Evolutionary conservation across 225 moss, liverwort and hornwort species (phyloP).

Genomic region (Neckera pumila): DNA sequence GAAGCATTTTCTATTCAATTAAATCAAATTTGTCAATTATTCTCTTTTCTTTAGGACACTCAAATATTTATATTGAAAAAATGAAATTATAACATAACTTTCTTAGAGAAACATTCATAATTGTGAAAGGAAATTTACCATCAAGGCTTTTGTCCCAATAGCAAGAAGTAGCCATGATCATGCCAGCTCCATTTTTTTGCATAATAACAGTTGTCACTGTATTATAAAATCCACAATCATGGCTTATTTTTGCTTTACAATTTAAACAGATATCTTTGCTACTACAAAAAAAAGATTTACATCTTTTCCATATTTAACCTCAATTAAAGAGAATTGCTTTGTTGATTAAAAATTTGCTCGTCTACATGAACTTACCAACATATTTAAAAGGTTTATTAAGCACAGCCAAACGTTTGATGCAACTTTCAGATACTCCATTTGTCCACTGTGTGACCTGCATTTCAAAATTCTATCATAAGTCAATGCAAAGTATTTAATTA

Average conservation of each 20-base stretch:
- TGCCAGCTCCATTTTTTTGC: conserved; percentile 92
- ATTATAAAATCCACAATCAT: background rate
- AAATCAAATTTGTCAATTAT: background rate
- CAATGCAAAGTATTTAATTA: background rate
- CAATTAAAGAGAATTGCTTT: background rate
- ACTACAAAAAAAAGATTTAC: background rate
- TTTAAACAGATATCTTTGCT: background rate
- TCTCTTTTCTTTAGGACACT: too few relatives aligned
- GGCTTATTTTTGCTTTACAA: background rate
- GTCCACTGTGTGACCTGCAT: conserved; percentile 70
- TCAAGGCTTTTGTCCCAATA: conserved; percentile 70
- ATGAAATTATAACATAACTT: too few relatives aligned
- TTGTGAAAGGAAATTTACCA: background rate
- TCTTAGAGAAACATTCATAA: background rate
- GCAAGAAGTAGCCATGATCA: conserved; percentile 73
- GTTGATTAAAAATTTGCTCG: background rate
- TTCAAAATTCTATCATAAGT: background rate
- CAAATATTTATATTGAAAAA: too few relatives aligned
- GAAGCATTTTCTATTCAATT: background rate
- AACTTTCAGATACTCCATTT: conserved; percentile 61
- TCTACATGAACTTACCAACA: conserved; percentile 11
- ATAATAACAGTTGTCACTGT: conserved; percentile 73
- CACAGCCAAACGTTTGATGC: conserved; percentile 49
- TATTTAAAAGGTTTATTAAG: conserved; percentile 93
- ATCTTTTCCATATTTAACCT: background rate